Evolutionary conservation across 1,284 basidiomycete species (phyloP).

Genomic region (Apiotrichum laibachii): DNA sequence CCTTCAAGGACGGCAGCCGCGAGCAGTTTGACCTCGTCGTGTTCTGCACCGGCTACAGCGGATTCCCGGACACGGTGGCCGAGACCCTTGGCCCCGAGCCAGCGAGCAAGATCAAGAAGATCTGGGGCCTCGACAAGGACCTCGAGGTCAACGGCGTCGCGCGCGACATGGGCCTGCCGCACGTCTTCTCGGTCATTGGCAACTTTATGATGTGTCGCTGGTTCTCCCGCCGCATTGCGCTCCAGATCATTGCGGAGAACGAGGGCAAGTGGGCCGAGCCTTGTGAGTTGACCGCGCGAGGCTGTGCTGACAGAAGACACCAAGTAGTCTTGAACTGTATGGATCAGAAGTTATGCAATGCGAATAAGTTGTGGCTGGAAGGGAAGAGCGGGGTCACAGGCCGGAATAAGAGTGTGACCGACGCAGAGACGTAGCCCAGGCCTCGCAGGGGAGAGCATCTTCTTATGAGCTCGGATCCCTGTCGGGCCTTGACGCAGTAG

Average conservation of each 20-base stretch:
- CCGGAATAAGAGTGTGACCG: too few species aligned
- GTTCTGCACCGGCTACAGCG: slow-evolving; percentile 61
- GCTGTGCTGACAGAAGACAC: too few species aligned
- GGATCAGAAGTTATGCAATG: too few species aligned
- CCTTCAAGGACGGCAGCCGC: slow-evolving; percentile 64
- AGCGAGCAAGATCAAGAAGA: slow-evolving; percentile 53
- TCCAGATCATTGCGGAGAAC: slow-evolving; percentile 64
- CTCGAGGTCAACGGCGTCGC: slow-evolving; percentile 59
- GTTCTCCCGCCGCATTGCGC: slow-evolving; percentile 60
- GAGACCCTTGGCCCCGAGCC: slow-evolving; percentile 57
- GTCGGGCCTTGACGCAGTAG: too few species aligned
- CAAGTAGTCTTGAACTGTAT: too few species aligned
- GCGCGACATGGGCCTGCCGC: slow-evolving; percentile 56
- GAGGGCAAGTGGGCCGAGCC: slow-evolving; percentile 56
- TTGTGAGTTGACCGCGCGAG: neutral
- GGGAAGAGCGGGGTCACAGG: too few species aligned
- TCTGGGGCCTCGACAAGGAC: slow-evolving; percentile 62
- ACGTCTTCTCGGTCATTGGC: slow-evolving; percentile 45
- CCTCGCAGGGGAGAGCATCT: too few species aligned
- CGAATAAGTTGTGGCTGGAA: too few species aligned
- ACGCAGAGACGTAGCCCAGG: too few species aligned
- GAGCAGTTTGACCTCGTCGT: slow-evolving; percentile 66
- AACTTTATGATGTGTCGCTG: slow-evolving; percentile 60
- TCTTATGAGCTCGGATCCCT: too few species aligned
- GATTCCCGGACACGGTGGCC: slow-evolving; percentile 49